A percentile compares a stretch with the other conserved stretches of the same genome.
Conservation (phyloP, 2,329 filamentous ascomycete genomes). For the Podosphaera fusca region DNA sequence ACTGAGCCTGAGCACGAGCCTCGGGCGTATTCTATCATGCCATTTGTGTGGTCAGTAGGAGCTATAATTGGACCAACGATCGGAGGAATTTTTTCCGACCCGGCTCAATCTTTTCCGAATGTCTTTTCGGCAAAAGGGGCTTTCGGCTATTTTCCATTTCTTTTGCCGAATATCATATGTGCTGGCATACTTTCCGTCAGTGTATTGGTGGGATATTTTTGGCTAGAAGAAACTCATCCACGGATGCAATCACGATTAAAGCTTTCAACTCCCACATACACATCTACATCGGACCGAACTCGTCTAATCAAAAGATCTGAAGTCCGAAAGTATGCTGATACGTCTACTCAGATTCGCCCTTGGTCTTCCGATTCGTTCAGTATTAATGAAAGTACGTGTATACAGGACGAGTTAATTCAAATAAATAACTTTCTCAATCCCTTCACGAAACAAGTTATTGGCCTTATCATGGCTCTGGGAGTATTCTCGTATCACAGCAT, state of each 20-base stretch:
- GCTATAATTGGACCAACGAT: slow-evolving; percentile 77
- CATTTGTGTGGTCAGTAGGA: slow-evolving; percentile 79
- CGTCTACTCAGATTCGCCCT: not conserved
- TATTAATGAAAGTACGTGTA: slow-evolving; percentile 10
- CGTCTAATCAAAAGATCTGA: slow-evolving; percentile 56
- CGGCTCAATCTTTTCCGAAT: slow-evolving; percentile 48
- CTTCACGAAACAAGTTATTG: slow-evolving; percentile 42
- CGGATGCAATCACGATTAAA: slow-evolving; percentile 38
- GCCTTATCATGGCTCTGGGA: slow-evolving; percentile 58
- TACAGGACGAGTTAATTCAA: slow-evolving; percentile 14
- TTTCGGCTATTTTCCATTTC: slow-evolving; percentile 62
- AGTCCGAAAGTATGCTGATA: slow-evolving; percentile 17
- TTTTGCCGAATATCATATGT: slow-evolving; percentile 76
- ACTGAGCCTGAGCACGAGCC: slow-evolving; percentile 69
- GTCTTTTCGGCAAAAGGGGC: slow-evolving; percentile 43
- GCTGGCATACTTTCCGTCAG: slow-evolving; percentile 51
- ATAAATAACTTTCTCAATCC: slow-evolving; percentile 18
- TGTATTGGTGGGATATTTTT: slow-evolving; percentile 56
- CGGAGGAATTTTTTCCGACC: slow-evolving; percentile 67
- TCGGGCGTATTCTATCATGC: slow-evolving; percentile 75
- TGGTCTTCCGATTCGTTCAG: slow-evolving; percentile 45
- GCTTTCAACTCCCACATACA: not conserved
- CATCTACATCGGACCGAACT: slow-evolving; percentile 26
- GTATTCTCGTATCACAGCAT: slow-evolving; percentile 92
- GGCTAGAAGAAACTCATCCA: slow-evolving; percentile 75